Base-by-base conservation (phyloP, 1,284 basidiomycete genomes). In the Cryptococcus sp. region DNA sequence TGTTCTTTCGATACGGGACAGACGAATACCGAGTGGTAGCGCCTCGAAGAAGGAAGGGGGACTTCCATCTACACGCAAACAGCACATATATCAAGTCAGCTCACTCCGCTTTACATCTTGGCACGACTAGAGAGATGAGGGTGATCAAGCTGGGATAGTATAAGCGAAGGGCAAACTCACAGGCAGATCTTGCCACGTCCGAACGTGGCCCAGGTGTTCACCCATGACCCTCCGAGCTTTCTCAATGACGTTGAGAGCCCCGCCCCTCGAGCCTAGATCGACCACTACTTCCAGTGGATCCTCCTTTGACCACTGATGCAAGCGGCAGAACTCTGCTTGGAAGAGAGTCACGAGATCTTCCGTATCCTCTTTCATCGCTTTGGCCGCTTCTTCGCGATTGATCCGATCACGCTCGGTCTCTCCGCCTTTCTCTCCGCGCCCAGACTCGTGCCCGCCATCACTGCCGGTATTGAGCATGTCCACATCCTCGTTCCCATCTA, bases 1-100 rank as follows among this genome's bases (percentile, higher is more conserved):
- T 96, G 93, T 73, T 99, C 95, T 78, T 98, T 99, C 16, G 91
- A 95, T 31, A 99, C 95, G 1, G 96, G 93, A 77, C 96, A 99
- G 45, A 93, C 88, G 75, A 99, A 99, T 59, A 96, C 90, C 1
- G 93, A 96, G 76, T 99, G 96, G 78, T 95, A 98, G 31, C 92
- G 83, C 69, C 93, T 88, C 67, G 90, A 87, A 1, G 87, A 80
- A 0, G 90, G 87, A 13, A 99, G 77, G 0, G 92, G 91, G 65
- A 99, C 92, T 80, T 97, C 95, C 73, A 98, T 92, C 93, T 96
- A 69, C 7, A 13, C 20, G 27, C 41, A 19, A 45, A 20, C 0
- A 44, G 0, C 19, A 31, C 27, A 48, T 27, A 22, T 23, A 39
- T 19, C 16, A 48, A n/a, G 25, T 48, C 22, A 48, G 47, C 31